Evolutionary conservation across 2,329 filamentous ascomycete genomes (phyloP).

Genomic region (Xylariales sp.): DNA sequence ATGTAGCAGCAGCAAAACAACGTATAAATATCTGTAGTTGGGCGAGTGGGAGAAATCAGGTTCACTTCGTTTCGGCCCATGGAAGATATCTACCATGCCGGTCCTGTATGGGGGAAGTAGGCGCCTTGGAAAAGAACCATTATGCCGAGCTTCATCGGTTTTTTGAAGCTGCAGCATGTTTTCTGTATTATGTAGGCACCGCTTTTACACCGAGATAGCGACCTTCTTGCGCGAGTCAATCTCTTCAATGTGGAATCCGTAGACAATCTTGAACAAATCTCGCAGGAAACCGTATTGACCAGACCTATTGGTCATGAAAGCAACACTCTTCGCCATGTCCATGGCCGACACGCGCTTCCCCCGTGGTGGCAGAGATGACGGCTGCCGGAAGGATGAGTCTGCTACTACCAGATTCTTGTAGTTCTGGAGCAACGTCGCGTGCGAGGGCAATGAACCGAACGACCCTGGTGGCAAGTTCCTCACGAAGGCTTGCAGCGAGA

Average conservation of each 20-base stretch:
- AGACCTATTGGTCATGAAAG: slow-evolving; percentile 76
- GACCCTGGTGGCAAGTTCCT: slow-evolving; percentile 79
- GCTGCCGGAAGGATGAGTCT: slow-evolving; percentile 74
- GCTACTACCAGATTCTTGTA: slow-evolving; percentile 84
- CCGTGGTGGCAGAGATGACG: slow-evolving; percentile 64
- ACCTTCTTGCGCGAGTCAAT: slow-evolving; percentile 74
- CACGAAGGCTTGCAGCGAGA: slow-evolving; percentile 78
- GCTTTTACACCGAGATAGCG: slow-evolving; percentile 66
- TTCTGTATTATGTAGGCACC: neutral
- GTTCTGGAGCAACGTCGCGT: slow-evolving; percentile 76
- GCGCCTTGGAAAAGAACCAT: neutral
- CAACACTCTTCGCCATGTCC: slow-evolving; percentile 85
- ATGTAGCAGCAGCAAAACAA: slow-evolving; percentile 5
- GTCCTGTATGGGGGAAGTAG: too few species aligned
- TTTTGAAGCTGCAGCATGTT: too few species aligned
- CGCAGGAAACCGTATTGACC: slow-evolving; percentile 82
- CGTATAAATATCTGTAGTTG: neutral
- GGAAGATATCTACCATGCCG: too few species aligned
- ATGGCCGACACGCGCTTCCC: slow-evolving; percentile 72
- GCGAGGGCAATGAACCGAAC: slow-evolving; percentile 79
- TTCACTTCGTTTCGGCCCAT: neutral
- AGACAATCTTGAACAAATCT: slow-evolving; percentile 86
- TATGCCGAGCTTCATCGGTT: neutral
- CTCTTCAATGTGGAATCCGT: slow-evolving; percentile 85
- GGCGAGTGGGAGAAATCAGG: neutral